Conservation (phyloP, 2,329 filamentous ascomycete genomes). For the Plectosphaerella cucumerina region DNA sequence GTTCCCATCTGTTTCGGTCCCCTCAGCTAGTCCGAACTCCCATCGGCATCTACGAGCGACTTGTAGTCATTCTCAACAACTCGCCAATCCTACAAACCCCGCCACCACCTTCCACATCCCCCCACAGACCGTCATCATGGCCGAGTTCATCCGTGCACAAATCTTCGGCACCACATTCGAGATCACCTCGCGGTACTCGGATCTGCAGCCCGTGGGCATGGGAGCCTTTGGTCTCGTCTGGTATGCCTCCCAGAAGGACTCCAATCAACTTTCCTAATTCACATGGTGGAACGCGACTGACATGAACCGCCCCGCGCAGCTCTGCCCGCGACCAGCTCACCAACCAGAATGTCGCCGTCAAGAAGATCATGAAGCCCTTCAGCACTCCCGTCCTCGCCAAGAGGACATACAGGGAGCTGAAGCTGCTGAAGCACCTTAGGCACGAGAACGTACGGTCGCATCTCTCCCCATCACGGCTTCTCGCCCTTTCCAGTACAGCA, state of each 20-base stretch:
- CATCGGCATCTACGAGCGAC: neutral
- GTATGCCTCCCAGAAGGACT: slow-evolving; percentile 46
- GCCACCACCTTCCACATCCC: slow-evolving; percentile 6
- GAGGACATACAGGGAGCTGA: slow-evolving; percentile 94
- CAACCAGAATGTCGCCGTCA: slow-evolving; percentile 92
- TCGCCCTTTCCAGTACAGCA: slow-evolving; percentile 9
- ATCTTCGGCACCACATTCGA: slow-evolving; percentile 99
- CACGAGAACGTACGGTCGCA: slow-evolving; percentile 78
- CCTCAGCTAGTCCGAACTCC: slow-evolving; percentile 4
- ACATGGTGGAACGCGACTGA: slow-evolving; percentile 4
- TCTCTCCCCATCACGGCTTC: neutral
- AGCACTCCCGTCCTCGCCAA: slow-evolving; percentile 98
- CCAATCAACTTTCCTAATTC: no score
- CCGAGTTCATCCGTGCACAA: slow-evolving; percentile 98
- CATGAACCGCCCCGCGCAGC: slow-evolving; percentile 40
- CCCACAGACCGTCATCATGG: slow-evolving; percentile 63
- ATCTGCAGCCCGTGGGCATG: slow-evolving; percentile 98
- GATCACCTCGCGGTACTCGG: slow-evolving; percentile 97
- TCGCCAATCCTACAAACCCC: neutral
- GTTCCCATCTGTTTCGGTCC: no score
- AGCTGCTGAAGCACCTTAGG: slow-evolving; percentile 91
- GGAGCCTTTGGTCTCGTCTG: slow-evolving; percentile 97
- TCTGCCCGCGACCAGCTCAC: slow-evolving; percentile 98
- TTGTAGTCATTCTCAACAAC: neutral
- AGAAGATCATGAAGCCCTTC: slow-evolving; percentile 99